These are phyloP conservation scores for Kwoniella shandongensis DNA, from an alignment of 768 basidiomycete species.

Conservation along the genomic window DNA sequence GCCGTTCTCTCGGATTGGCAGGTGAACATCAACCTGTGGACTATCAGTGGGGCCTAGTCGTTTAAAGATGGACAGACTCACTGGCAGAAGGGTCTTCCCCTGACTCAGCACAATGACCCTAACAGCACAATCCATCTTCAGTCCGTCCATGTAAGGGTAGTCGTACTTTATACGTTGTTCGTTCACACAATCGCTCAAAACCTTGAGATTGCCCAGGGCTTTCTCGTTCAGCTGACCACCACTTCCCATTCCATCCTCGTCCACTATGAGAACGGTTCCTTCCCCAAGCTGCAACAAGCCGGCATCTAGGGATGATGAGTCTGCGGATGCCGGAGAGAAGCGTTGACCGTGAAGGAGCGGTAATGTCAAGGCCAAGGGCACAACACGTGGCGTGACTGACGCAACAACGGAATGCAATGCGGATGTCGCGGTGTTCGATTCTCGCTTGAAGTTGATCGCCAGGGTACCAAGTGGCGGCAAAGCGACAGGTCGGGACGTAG, in stretches of 20 bases:
- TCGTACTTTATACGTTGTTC: slow-evolving; percentile 47
- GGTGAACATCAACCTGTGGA: slow-evolving; percentile 5
- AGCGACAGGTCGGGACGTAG: slow-evolving; percentile 31
- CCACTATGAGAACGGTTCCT: slow-evolving; percentile 40
- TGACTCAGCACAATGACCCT: slow-evolving; percentile 40
- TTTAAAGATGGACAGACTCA: slow-evolving; percentile 23
- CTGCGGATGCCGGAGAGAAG: slow-evolving; percentile 28
- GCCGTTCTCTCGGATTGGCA: background rate
- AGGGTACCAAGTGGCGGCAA: slow-evolving; percentile 45
- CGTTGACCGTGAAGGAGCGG: slow-evolving; percentile 33
- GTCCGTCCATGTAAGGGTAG: slow-evolving; percentile 49
- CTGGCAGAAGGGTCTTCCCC: slow-evolving; percentile 49
- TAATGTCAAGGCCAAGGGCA: slow-evolving; percentile 36
- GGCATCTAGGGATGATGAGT: slow-evolving; percentile 36
- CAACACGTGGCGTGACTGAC: slow-evolving; percentile 28
- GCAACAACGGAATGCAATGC: slow-evolving; percentile 6
- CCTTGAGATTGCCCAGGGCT: slow-evolving; percentile 45
- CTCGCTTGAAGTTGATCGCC: slow-evolving; percentile 39
- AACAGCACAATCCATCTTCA: slow-evolving; percentile 50
- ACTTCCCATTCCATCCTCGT: slow-evolving; percentile 49
- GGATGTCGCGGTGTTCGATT: background rate
- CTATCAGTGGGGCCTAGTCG: too few species aligned
- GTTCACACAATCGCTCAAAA: slow-evolving; percentile 33
- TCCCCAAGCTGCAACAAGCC: slow-evolving; percentile 47
- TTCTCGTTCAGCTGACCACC: slow-evolving; percentile 47